phyloP scores from a whole-genome alignment of 2,329 filamentous ascomycete species.

The Fusarium sp. region DNA sequence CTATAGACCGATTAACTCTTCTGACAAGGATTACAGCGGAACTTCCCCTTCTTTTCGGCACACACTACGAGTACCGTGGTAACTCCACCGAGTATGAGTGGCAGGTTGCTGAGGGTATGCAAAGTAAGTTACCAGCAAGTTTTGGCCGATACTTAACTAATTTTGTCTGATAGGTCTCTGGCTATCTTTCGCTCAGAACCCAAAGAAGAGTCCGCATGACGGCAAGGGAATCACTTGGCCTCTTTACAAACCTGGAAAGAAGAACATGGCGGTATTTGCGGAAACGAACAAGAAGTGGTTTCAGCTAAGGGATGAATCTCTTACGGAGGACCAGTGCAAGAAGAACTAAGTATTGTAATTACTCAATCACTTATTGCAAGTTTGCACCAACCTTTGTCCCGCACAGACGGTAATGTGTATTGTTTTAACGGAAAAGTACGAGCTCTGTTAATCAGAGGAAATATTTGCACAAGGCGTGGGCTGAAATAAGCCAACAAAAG shows the following conservation, averaged over 20 bases:
- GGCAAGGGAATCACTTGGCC: constrained; percentile 7
- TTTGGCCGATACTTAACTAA: not conserved
- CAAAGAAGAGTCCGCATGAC: not conserved
- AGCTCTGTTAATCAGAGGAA: too few relatives aligned
- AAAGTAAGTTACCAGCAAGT: not conserved
- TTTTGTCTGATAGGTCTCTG: not conserved
- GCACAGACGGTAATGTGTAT: too few relatives aligned
- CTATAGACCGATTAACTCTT: fast-evolving
- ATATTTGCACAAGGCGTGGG: too few relatives aligned
- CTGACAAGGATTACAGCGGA: not conserved
- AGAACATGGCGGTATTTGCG: constrained; percentile 6
- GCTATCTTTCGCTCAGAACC: constrained; percentile 10
- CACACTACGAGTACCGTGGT: constrained; percentile 19
- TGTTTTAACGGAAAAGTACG: too few relatives aligned
- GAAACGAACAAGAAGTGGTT: constrained; percentile 17
- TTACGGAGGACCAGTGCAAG: not conserved
- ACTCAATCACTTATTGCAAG: too few relatives aligned
- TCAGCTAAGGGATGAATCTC: not conserved
- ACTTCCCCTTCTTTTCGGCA: constrained; percentile 17
- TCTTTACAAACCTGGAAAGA: not conserved
- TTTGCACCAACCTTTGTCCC: too few relatives aligned
- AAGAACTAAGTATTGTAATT: not conserved
- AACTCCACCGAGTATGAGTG: constrained; percentile 24
- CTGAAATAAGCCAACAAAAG: too few relatives aligned
- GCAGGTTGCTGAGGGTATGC: constrained; percentile 18